Conservation (phyloP, 2,329 filamentous ascomycete genomes). For the Phialophora chinensis region DNA sequence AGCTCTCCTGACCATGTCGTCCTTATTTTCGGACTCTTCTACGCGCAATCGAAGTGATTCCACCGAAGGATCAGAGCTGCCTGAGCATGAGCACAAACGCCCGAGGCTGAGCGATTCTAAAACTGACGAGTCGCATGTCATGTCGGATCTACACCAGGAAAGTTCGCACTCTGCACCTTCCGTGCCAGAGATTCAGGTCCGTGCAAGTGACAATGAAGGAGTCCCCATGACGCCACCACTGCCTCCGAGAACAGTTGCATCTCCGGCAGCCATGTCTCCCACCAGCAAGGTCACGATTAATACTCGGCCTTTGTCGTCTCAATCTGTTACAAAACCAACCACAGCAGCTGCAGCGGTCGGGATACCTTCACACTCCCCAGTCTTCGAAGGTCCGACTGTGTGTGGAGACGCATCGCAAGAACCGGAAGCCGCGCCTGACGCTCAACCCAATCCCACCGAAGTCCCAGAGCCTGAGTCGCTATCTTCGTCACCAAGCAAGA, state of each 20-base stretch:
- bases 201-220: constrained; percentile 35
- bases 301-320: constrained; percentile 42
- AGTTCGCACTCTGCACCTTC: constrained; percentile 28
- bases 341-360: constrained; percentile 8
- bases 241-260: constrained; percentile 31
- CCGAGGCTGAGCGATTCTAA: constrained; percentile 38
- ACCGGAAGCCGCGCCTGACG: not conserved
- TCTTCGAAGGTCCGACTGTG: constrained; percentile 13
- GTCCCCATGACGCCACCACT: constrained; percentile 29
- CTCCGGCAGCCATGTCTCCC: constrained; percentile 45
- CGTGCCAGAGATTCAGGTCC: constrained; percentile 12
- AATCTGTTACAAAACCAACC: constrained; percentile 32
- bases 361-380: constrained; percentile 19
- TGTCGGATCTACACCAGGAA: constrained; percentile 33
- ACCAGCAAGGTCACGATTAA: constrained; percentile 57
- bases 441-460: constrained; percentile 19
- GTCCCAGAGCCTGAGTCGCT: constrained; percentile 47
- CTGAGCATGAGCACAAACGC: constrained; percentile 40
- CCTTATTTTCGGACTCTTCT: constrained; percentile 34
- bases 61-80: constrained; percentile 36
- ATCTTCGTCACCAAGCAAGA: constrained; percentile 52
- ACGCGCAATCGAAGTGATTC: constrained; percentile 39
- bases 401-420: constrained; percentile 20
- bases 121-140: constrained; percentile 32
- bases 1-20: constrained; percentile 34